phyloP scores from a whole-genome alignment of 2,329 filamentous ascomycete species.

The Graphiopsis chlorocephala region DNA sequence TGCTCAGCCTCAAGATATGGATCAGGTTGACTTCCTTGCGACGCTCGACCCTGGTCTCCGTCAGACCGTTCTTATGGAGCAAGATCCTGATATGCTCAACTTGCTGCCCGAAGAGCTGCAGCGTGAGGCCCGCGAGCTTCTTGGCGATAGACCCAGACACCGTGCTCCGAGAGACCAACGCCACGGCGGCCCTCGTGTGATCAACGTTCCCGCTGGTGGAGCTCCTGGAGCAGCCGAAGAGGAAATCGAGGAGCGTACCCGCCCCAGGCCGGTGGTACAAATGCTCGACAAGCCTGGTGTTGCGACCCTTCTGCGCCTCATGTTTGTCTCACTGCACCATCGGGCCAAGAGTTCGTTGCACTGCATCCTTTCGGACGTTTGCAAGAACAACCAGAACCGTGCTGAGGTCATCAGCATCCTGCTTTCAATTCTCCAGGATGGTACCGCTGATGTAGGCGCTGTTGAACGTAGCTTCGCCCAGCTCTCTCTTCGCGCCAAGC shows the following conservation, averaged over 20 bases:
- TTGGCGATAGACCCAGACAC: conserved; percentile 44
- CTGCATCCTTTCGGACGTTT: conserved; percentile 84
- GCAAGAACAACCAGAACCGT: conserved; percentile 93
- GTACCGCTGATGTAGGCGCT: conserved; percentile 86
- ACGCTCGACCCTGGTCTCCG: conserved; percentile 82
- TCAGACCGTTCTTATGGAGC: conserved; percentile 80
- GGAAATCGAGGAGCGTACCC: conserved; percentile 2
- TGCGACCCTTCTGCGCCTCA: conserved; percentile 91
- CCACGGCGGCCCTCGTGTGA: conserved; percentile 9
- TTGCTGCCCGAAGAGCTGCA: conserved; percentile 82
- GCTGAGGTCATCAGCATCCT: conserved; percentile 91
- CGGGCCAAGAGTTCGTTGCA: conserved; percentile 82
- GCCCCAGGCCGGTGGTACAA: conserved; percentile 72
- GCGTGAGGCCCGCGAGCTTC: conserved; percentile 75
- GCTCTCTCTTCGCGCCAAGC: conserved; percentile 85
- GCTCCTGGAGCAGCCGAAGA: background rate
- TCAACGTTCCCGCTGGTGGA: conserved; percentile 7
- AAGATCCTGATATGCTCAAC: conserved; percentile 77
- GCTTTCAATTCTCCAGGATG: conserved; percentile 90
- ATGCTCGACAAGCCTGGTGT: conserved; percentile 96
- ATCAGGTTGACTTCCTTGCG: conserved; percentile 85
- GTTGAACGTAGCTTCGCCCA: conserved; percentile 95
- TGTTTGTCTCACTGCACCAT: conserved; percentile 93
- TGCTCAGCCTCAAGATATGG: conserved; percentile 73
- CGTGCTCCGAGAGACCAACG: conserved; percentile 13